These are phyloP conservation scores for Chlorella sp. DNA, from an alignment of 139 green algal genomes.

Conservation along the genomic window DNA sequence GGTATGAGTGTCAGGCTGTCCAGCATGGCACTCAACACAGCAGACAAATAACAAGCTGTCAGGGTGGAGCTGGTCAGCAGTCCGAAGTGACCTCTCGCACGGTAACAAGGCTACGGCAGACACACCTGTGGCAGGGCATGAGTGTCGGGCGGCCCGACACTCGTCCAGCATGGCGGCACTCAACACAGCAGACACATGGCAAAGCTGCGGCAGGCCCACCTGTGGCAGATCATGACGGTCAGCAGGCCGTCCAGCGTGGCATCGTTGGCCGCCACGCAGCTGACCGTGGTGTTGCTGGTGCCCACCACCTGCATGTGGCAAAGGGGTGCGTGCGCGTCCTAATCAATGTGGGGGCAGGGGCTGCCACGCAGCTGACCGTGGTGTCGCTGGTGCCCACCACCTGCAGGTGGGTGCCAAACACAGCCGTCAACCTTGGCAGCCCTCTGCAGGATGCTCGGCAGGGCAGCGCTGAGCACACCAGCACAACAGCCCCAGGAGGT, in stretches of 20 bases:
- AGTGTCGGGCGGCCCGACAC: too few species aligned
- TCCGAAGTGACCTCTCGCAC: too few species aligned
- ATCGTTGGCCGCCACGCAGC: conserved; percentile 75
- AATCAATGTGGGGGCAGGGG: conserved; percentile 75
- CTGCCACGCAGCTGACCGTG: conserved; percentile 64
- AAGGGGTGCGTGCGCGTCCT: conserved; percentile 69
- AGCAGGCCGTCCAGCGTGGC: conserved; percentile 81
- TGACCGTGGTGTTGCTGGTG: conserved; percentile 43
- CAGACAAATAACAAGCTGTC: background rate
- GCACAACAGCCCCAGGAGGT: too few species aligned
- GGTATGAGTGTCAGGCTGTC: too few species aligned
- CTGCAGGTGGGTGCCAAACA: conserved; percentile 45
- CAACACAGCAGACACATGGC: too few species aligned
- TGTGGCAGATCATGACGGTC: conserved; percentile 57
- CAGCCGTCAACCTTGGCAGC: too few species aligned
- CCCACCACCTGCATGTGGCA: conserved; percentile 46
- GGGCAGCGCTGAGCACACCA: too few species aligned
- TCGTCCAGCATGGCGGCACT: too few species aligned
- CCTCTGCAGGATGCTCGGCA: too few species aligned
- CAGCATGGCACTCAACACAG: too few species aligned
- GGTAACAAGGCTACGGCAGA: too few species aligned
- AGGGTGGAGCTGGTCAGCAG: background rate
- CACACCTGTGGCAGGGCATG: too few species aligned
- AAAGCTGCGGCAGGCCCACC: background rate
- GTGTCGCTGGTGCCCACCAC: conserved; percentile 43